Percentiles rank a stretch among this genome's conserved stretches.
Conservation (phyloP, 2,329 filamentous ascomycete species). For the Fusarium begoniae region DNA sequence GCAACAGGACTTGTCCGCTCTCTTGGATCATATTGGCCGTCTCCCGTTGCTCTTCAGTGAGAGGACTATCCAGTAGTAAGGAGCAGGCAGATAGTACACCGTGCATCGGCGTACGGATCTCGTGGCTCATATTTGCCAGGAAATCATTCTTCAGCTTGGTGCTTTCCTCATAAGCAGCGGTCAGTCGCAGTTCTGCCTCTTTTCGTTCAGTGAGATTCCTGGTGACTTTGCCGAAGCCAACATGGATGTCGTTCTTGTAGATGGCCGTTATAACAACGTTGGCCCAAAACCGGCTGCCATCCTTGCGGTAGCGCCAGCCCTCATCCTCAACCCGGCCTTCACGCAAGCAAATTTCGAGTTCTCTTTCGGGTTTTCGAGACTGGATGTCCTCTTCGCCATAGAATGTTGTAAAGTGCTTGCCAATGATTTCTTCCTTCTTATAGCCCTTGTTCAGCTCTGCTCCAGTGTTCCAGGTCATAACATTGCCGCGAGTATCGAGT, state of each 20-base stretch:
- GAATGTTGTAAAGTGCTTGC: slow-evolving; percentile 2
- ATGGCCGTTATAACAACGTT: slow-evolving; percentile 4
- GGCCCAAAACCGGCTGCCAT: slow-evolving; percentile 3
- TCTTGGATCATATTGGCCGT: slow-evolving; percentile 8
- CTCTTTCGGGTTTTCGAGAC: background rate
- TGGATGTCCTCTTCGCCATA: slow-evolving; percentile 2
- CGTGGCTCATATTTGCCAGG: slow-evolving; percentile 4
- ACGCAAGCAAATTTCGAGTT: slow-evolving; percentile 5
- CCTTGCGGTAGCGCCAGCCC: slow-evolving; percentile 7
- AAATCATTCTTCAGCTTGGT: background rate
- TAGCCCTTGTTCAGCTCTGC: slow-evolving; percentile 5
- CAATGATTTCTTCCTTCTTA: slow-evolving; percentile 3
- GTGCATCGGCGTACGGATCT: slow-evolving; percentile 9
- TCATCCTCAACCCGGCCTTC: slow-evolving; percentile 3
- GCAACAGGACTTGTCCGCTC: background rate
- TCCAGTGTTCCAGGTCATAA: slow-evolving; percentile 5
- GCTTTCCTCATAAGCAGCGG: slow-evolving; percentile 9
- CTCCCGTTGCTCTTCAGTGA: slow-evolving; percentile 1
- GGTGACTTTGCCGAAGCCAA: slow-evolving; percentile 4
- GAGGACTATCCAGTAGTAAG: background rate
- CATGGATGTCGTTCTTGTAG: slow-evolving; percentile 1
- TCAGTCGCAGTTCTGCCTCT: background rate
- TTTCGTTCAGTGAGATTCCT: slow-evolving; percentile 4
- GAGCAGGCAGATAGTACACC: slow-evolving; percentile 2
- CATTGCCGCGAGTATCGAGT: background rate